Evolutionary conservation across 805 yeast genomes (phyloP).

Genomic region (Komagataella pseudopastoris): DNA sequence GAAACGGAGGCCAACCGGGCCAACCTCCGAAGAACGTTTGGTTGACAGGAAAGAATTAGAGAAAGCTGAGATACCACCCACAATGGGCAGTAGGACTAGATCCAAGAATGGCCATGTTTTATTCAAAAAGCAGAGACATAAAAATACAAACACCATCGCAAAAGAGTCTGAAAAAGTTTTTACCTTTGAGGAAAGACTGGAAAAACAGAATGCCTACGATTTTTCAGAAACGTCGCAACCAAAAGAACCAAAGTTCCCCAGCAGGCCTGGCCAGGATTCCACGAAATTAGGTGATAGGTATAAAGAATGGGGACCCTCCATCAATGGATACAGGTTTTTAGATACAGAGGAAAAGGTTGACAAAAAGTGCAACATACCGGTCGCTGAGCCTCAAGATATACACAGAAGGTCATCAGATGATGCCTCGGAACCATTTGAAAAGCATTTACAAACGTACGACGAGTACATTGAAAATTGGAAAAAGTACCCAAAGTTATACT

Average conservation of each 20-base stretch:
- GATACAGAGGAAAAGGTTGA: conserved; percentile 11
- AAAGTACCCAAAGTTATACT: conserved; percentile 8
- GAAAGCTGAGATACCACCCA: not conserved
- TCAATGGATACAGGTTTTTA: conserved; percentile 30
- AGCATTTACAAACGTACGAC: conserved; percentile 7
- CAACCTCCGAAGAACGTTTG: not conserved
- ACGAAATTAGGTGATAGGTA: not conserved
- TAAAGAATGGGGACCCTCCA: conserved; percentile 21
- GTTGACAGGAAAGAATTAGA: not conserved
- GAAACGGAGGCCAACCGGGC: not conserved
- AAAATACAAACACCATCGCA: not conserved
- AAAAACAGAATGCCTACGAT: not conserved
- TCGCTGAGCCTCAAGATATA: conserved; percentile 3
- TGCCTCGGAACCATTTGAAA: not conserved
- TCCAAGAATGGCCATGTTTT: not conserved
- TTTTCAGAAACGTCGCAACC: not conserved
- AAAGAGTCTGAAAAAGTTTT: too few relatives aligned
- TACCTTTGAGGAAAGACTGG: not conserved
- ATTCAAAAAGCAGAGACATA: not conserved
- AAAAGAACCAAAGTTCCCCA: too few relatives aligned
- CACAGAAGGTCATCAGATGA: conserved; percentile 3
- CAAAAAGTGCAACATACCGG: not conserved
- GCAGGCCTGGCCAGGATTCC: not conserved
- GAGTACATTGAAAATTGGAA: conserved; percentile 17
- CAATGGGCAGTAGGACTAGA: not conserved